Conservation (phyloP, 1,139 yeast species). For the Kodamaea ohmeri region DNA sequence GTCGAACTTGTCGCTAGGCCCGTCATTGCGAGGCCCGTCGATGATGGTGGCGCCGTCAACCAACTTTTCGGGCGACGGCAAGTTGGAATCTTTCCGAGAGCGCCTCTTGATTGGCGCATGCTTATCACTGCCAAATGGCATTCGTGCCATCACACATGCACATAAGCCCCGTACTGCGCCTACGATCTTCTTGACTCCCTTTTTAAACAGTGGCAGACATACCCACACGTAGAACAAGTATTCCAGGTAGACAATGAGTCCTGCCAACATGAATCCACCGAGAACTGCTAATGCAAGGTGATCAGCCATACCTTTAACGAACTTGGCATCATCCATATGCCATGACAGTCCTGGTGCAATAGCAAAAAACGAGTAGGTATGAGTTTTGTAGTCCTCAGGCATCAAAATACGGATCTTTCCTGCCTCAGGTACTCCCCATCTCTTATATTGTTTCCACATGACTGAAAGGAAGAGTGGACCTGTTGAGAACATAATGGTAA, state of each 20-base stretch:
- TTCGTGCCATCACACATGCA: neutral
- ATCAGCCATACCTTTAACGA: constrained; percentile 65
- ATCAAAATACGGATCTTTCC: constrained; percentile 64
- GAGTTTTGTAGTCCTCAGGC: constrained; percentile 68
- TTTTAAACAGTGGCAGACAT: constrained; percentile 32
- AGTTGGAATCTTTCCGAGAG: constrained; percentile 55
- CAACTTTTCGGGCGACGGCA: constrained; percentile 33
- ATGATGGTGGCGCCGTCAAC: constrained; percentile 8
- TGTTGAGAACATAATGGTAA: constrained; percentile 90
- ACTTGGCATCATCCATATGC: constrained; percentile 83
- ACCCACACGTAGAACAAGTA: constrained; percentile 55
- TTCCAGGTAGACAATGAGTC: constrained; percentile 56
- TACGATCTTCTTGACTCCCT: constrained; percentile 19
- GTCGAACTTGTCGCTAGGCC: neutral
- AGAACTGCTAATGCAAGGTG: constrained; percentile 70
- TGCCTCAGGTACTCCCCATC: constrained; percentile 69
- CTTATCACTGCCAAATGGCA: constrained; percentile 2
- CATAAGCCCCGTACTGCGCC: constrained; percentile 7
- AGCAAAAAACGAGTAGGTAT: constrained; percentile 59
- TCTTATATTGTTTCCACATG: constrained; percentile 81
- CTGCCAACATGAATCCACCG: constrained; percentile 62
- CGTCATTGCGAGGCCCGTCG: constrained; percentile 3
- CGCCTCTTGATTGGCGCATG: constrained; percentile 30
- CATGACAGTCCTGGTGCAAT: constrained; percentile 82
- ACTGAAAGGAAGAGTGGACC: constrained; percentile 88